phyloP scores from a whole-genome alignment of 2,329 filamentous ascomycete species.

The Alternaria gansuensis region DNA sequence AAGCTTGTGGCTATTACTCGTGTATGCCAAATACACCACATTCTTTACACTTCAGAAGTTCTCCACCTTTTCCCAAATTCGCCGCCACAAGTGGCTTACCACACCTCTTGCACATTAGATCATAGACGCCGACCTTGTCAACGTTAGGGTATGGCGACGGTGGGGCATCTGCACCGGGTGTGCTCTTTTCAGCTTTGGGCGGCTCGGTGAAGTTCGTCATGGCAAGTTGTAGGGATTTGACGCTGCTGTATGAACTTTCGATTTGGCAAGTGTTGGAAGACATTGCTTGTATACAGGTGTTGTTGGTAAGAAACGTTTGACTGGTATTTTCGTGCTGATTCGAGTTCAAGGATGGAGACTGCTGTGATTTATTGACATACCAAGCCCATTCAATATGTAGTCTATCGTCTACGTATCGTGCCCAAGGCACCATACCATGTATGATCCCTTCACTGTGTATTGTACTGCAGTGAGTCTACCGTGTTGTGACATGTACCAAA shows the following conservation, averaged over 20 bases:
- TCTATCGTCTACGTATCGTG: neutral
- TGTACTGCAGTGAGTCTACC: neutral
- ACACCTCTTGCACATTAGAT: neutral
- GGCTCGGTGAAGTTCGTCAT: neutral
- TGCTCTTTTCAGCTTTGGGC: neutral
- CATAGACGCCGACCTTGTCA: neutral
- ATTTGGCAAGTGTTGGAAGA: neutral
- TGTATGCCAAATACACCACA: neutral
- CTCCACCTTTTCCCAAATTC: neutral
- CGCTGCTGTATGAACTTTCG: neutral
- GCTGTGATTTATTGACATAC: neutral
- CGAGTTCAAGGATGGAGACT: too few relatives aligned
- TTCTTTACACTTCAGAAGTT: neutral
- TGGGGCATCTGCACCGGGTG: neutral
- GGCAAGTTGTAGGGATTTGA: neutral
- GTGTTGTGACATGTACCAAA: neutral
- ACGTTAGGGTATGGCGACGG: neutral
- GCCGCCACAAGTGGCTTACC: neutral
- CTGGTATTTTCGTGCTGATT: neutral
- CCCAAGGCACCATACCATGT: too few relatives aligned
- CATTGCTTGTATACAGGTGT: neutral
- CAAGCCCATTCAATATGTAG: neutral
- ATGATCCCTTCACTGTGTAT: neutral
- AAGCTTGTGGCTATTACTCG: too few relatives aligned
- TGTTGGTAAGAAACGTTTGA: neutral